Evolutionary conservation across 768 basidiomycete genomes (phyloP).

Genomic region (Strobilomyces dryophilus): DNA sequence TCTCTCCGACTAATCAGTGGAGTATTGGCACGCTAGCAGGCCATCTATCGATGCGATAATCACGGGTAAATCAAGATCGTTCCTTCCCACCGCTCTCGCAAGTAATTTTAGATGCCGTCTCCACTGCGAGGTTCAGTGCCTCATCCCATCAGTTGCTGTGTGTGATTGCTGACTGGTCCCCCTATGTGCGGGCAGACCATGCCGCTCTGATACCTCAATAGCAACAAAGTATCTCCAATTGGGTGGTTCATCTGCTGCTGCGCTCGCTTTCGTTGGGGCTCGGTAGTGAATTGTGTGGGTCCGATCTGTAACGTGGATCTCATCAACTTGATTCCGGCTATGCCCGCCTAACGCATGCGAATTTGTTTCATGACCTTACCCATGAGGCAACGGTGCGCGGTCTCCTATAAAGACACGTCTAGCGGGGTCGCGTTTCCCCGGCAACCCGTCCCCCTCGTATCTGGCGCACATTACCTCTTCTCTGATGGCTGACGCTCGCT

Average conservation of each 20-base stretch:
- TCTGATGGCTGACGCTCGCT: slow-evolving; percentile 27
- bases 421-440: not conserved
- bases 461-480: slow-evolving; percentile 1
- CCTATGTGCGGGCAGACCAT: not conserved
- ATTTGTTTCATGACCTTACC: slow-evolving; percentile 8
- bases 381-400: not conserved
- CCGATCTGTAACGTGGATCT: slow-evolving; percentile 6
- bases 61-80: not conserved
- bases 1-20: not conserved
- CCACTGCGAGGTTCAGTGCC: not conserved
- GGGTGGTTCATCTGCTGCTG: not conserved
- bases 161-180: not conserved
- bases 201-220: not conserved
- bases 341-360: not conserved
- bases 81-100: not conserved
- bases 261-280: not conserved
- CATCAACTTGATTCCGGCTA: not conserved
- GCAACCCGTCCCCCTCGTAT: slow-evolving; percentile 1
- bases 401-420: slow-evolving; percentile 17
- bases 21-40: no score
- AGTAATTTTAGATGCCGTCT: not conserved
- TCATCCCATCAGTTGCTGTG: not conserved
- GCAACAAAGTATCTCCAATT: not conserved
- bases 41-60: not conserved
- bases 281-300: not conserved